phyloP scores from a whole-genome alignment of 768 basidiomycete species.

The Serendipita sp. region DNA sequence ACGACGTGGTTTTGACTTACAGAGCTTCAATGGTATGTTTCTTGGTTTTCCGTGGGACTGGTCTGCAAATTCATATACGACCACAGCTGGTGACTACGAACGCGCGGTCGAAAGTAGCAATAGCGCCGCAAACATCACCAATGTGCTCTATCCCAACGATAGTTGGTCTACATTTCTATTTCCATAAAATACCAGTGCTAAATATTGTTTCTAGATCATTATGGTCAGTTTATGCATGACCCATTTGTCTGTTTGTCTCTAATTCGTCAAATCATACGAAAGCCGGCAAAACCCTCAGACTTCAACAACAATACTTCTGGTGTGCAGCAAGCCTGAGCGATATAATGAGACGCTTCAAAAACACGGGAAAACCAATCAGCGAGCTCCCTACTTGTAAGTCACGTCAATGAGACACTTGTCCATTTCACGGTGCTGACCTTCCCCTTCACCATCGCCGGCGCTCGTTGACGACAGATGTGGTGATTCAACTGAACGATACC shows the following conservation, averaged over 20 bases:
- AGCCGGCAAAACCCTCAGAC: constrained; percentile 31
- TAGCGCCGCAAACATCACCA: constrained; percentile 83
- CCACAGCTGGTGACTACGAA: constrained; percentile 78
- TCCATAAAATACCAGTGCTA: neutral
- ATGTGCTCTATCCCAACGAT: constrained; percentile 93
- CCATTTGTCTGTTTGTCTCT: neutral
- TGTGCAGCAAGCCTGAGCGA: constrained; percentile 76
- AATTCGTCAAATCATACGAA: neutral
- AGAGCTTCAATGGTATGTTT: constrained; percentile 75
- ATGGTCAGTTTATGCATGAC: constrained; percentile 15
- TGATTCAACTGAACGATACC: constrained; percentile 95
- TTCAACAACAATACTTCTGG: constrained; percentile 98
- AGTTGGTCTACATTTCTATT: constrained; percentile 27
- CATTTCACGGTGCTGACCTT: neutral
- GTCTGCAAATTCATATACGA: neutral
- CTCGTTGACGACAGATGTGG: constrained; percentile 43
- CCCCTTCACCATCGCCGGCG: neutral
- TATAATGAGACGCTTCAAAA: constrained; percentile 85
- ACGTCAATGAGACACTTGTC: neutral
- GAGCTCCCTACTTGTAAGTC: constrained; percentile 68
- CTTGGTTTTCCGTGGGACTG: neutral
- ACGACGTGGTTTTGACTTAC: constrained; percentile 81
- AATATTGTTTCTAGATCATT: constrained; percentile 1
- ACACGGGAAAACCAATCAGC: constrained; percentile 59
- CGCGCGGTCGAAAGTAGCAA: constrained; percentile 75